phyloP scores from a whole-genome alignment of 306 rosid species.

The Aeschynomene evenia region DNA sequence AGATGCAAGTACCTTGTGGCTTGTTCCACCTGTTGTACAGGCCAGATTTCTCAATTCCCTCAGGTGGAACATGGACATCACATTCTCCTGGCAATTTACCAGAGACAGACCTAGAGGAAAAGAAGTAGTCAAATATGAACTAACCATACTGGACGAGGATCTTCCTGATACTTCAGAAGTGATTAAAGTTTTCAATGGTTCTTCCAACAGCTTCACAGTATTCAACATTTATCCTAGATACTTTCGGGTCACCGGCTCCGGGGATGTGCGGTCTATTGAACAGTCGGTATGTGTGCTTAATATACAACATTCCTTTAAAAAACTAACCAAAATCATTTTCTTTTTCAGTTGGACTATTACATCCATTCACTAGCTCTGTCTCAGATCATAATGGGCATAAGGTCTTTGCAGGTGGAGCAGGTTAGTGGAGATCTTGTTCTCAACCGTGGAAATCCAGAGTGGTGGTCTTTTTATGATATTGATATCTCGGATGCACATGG shows the following conservation, averaged over 20 bases:
- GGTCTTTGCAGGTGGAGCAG: slow-evolving; percentile 51
- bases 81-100: slow-evolving; percentile 68
- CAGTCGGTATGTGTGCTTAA: slow-evolving; percentile 38
- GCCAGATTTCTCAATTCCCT: slow-evolving; percentile 61
- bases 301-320: neutral
- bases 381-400: slow-evolving; percentile 3
- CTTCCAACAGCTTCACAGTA: slow-evolving; percentile 59
- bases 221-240: slow-evolving; percentile 65
- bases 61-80: slow-evolving; percentile 59
- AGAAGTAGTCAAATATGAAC: slow-evolving; percentile 69
- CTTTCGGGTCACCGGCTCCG: slow-evolving; percentile 86
- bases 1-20: slow-evolving; percentile 85
- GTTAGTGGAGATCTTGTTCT: slow-evolving; percentile 71
- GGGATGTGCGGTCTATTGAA: slow-evolving; percentile 71
- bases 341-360: slow-evolving; percentile 5
- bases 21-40: slow-evolving; percentile 75
- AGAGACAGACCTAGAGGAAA: slow-evolving; percentile 87
- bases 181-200: slow-evolving; percentile 67
- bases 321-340: neutral
- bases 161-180: slow-evolving; percentile 73
- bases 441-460: slow-evolving; percentile 51
- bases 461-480: slow-evolving; percentile 86
- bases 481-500: slow-evolving; percentile 50
- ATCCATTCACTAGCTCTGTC: slow-evolving; percentile 22
- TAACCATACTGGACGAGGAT: slow-evolving; percentile 40